A percentile compares a stretch with the other conserved stretches of the same genome.
phyloP scores from a whole-genome alignment of 768 basidiomycete genomes.

The Suillus sp. region DNA sequence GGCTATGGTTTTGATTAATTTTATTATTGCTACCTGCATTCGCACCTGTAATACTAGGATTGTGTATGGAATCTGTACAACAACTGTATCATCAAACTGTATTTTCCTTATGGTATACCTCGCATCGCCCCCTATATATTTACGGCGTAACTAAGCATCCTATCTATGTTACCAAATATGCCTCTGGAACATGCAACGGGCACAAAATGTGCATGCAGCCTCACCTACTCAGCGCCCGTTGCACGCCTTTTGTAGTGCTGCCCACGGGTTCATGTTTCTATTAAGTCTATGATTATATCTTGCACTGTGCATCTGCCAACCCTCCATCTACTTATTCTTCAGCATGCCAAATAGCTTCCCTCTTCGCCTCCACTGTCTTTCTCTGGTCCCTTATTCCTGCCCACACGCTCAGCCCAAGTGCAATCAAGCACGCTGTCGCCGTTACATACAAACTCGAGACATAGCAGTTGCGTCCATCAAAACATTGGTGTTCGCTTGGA shows the following conservation, averaged over 20 bases:
- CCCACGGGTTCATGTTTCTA: background rate
- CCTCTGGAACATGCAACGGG: background rate
- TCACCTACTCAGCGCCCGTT: constrained; percentile 1
- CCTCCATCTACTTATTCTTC: constrained; percentile 11
- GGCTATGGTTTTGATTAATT: constrained; percentile 1
- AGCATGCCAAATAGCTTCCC: constrained; percentile 28
- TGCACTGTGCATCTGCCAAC: background rate
- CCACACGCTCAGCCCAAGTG: constrained; percentile 40
- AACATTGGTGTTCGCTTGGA: constrained; percentile 47
- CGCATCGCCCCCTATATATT: background rate
- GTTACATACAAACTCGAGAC: constrained; percentile 56
- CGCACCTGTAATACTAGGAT: background rate
- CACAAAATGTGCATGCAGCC: background rate
- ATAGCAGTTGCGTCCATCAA: constrained; percentile 62
- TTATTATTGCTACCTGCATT: background rate
- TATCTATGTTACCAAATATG: background rate
- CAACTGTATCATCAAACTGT: background rate
- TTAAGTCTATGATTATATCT: background rate
- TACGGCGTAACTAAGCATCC: background rate
- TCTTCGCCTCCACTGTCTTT: constrained; percentile 35
- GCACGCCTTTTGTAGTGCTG: background rate
- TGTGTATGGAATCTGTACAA: constrained; percentile 1
- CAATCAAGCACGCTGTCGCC: constrained; percentile 35
- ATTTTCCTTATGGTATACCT: constrained; percentile 4
- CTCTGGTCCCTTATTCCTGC: constrained; percentile 39